phyloP scores from a whole-genome alignment of 1,139 yeast genomes.

The Scheffersomyces lignicola region DNA sequence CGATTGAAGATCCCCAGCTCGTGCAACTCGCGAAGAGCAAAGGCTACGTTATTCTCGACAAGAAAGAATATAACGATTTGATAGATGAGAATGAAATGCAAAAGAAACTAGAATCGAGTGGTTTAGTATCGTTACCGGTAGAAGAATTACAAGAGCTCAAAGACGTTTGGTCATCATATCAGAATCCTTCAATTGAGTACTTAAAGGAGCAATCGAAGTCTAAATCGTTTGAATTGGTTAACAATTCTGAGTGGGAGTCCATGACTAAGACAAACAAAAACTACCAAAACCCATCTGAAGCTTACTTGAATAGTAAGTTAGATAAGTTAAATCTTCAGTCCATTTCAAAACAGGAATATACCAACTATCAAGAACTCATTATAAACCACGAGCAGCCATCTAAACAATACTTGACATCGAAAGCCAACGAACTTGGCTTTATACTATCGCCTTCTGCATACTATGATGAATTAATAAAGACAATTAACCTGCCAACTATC shows the following conservation, averaged over 20 bases:
- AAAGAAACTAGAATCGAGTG: conserved; percentile 27
- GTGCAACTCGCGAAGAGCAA: conserved; percentile 21
- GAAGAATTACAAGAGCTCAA: conserved; percentile 21
- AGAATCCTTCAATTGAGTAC: conserved; percentile 19
- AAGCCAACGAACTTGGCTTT: conserved; percentile 34
- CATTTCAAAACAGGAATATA: conserved; percentile 23
- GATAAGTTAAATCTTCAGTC: conserved; percentile 24
- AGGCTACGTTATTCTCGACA: conserved; percentile 29
- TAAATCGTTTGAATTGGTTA: not conserved
- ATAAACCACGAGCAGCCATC: conserved; percentile 31
- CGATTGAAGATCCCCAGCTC: conserved; percentile 20
- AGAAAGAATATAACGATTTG: conserved; percentile 27
- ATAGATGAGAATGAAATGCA: conserved; percentile 37
- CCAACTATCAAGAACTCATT: conserved; percentile 20
- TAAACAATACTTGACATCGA: conserved; percentile 22
- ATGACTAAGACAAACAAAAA: conserved; percentile 5
- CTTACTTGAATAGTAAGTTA: conserved; percentile 28
- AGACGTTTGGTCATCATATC: conserved; percentile 9
- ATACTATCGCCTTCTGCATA: conserved; percentile 29
- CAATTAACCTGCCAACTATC: conserved; percentile 20
- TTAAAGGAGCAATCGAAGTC: conserved; percentile 17
- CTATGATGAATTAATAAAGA: conserved; percentile 28
- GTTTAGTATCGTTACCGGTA: conserved; percentile 35
- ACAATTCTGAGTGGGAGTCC: conserved; percentile 1
- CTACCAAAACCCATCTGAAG: conserved; percentile 26